Evolutionary conservation across 2,329 filamentous ascomycete species (phyloP).

Genomic region (Bipolaris zeicola): DNA sequence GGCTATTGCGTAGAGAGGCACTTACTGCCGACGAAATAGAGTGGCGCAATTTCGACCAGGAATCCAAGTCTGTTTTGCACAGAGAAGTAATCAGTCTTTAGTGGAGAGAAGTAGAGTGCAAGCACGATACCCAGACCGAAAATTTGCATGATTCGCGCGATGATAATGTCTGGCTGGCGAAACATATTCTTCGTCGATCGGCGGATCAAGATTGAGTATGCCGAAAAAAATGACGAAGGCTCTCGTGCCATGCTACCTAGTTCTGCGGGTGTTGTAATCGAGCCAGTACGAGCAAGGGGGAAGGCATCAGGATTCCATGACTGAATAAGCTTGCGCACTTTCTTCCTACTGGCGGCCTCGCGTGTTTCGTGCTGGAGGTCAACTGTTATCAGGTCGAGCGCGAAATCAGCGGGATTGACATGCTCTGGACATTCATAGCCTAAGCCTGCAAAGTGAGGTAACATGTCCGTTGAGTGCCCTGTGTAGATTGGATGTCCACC

Average conservation of each 20-base stretch:
- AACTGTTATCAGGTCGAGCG: slow-evolving; percentile 76
- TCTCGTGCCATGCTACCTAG: slow-evolving; percentile 70
- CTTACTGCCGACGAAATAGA: slow-evolving; percentile 71
- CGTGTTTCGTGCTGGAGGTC: slow-evolving; percentile 69
- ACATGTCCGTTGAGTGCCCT: slow-evolving; percentile 67
- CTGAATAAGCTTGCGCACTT: slow-evolving; percentile 66
- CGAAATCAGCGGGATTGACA: slow-evolving; percentile 79
- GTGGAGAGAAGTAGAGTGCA: slow-evolving; percentile 66
- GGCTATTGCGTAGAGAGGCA: background rate
- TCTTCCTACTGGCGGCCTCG: slow-evolving; percentile 67
- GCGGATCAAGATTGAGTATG: slow-evolving; percentile 70
- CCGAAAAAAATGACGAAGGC: slow-evolving; percentile 64
- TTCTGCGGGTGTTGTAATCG: slow-evolving; percentile 70
- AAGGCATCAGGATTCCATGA: slow-evolving; percentile 57
- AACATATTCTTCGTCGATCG: slow-evolving; percentile 68
- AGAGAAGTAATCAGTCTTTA: slow-evolving; percentile 70
- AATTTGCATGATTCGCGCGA: slow-evolving; percentile 48
- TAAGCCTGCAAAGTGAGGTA: slow-evolving; percentile 65
- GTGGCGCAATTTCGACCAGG: slow-evolving; percentile 71
- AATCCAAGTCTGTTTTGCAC: slow-evolving; percentile 77
- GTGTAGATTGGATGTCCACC: slow-evolving; percentile 73
- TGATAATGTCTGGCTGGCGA: slow-evolving; percentile 45
- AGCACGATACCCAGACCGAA: slow-evolving; percentile 46
- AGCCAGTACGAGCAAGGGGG: slow-evolving; percentile 29
- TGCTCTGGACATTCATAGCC: slow-evolving; percentile 70